These are phyloP conservation scores for Xanthoconium purpureum DNA, from an alignment of 768 basidiomycete species.

Conservation along the genomic window DNA sequence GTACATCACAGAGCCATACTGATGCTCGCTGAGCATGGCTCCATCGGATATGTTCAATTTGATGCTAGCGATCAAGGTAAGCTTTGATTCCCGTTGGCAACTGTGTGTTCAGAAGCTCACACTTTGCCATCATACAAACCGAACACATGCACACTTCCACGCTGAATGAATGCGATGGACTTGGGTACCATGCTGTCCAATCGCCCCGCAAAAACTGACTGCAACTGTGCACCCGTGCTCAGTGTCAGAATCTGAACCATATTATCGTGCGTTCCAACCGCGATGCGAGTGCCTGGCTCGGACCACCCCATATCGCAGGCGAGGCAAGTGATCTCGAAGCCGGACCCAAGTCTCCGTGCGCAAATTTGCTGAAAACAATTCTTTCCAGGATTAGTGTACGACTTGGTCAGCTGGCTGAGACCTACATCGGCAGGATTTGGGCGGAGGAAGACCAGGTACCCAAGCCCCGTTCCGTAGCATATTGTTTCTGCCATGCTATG, in stretches of 20 bases:
- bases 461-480: neutral
- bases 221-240: neutral
- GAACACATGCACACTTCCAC: neutral
- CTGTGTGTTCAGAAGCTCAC: neutral
- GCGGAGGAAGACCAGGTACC: neutral
- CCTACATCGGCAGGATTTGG: neutral
- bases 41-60: slow-evolving; percentile 3
- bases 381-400: no score
- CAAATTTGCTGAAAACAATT: neutral
- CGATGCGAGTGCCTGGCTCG: neutral
- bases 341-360: neutral
- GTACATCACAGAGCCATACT: slow-evolving; percentile 6
- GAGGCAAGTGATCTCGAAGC: neutral
- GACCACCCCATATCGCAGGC: neutral
- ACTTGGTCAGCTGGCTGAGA: neutral
- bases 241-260: neutral
- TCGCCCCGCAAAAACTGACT: neutral
- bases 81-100: neutral
- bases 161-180: neutral
- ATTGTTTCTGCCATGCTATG: neutral
- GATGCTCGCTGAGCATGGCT: neutral
- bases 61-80: neutral
- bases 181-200: neutral
- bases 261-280: neutral
- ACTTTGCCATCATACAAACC: neutral